Conservation (phyloP, 2,329 filamentous ascomycete species). For the Colletotrichum lentis region DNA sequence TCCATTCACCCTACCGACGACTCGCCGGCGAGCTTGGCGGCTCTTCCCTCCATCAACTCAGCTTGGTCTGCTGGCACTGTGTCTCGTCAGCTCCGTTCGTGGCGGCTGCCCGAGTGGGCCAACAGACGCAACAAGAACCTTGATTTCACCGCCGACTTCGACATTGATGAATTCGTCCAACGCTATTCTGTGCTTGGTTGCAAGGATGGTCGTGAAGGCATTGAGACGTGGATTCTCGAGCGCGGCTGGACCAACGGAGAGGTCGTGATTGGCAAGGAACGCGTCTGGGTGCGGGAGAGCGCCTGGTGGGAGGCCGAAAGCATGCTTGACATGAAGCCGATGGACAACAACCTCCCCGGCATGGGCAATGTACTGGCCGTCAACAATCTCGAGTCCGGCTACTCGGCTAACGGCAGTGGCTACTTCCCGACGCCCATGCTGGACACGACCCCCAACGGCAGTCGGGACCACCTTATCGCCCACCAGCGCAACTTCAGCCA, state of each 20-base stretch:
- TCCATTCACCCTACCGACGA: conserved; percentile 92
- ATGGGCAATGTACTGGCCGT: conserved; percentile 51
- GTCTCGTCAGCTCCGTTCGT: conserved; percentile 89
- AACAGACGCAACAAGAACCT: conserved; percentile 90
- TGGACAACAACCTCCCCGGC: conserved; percentile 52
- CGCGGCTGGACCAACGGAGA: conserved; percentile 98
- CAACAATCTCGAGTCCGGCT: conserved; percentile 74
- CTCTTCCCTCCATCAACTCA: conserved; percentile 74
- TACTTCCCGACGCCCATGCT: conserved; percentile 74
- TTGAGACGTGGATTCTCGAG: conserved; percentile 93
- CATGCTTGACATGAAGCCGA: conserved; percentile 88
- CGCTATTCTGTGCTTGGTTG: conserved; percentile 87
- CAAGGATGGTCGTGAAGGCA: conserved; percentile 87
- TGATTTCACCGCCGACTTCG: conserved; percentile 97
- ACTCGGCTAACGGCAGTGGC: conserved; percentile 71
- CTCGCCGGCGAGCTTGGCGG: conserved; percentile 76
- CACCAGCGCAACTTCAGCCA: conserved; percentile 65
- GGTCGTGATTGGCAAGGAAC: conserved; percentile 87
- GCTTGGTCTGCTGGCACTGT: conserved; percentile 94
- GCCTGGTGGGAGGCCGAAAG: conserved; percentile 98
- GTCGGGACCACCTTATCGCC: conserved; percentile 74
- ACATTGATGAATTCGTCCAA: conserved; percentile 87
- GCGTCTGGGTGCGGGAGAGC: conserved; percentile 92
- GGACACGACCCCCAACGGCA: conserved; percentile 69
- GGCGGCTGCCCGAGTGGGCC: conserved; percentile 95